Percentiles rank a stretch among this genome's conserved stretches.
Conservation (phyloP, 2,329 filamentous ascomycete species). For the Uncinocarpus reesii region DNA sequence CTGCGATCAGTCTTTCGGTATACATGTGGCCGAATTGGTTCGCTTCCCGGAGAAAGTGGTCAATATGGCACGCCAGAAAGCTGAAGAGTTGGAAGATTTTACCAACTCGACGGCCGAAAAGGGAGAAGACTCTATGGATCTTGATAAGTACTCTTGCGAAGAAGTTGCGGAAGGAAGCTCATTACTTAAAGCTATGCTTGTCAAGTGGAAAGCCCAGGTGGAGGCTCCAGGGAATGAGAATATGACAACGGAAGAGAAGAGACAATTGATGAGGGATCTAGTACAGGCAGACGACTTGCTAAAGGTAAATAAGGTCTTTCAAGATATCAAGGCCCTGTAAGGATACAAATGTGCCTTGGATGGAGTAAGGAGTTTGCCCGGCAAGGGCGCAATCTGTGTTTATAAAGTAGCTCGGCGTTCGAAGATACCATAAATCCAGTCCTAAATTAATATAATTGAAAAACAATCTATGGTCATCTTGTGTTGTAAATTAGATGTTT, state of each 20-base stretch:
- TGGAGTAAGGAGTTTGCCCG: background rate
- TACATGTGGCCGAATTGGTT: slow-evolving; percentile 94
- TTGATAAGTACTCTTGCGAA: slow-evolving; percentile 56
- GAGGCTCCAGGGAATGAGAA: slow-evolving; percentile 49
- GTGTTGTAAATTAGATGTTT: no score
- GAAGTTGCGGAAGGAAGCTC: slow-evolving; percentile 83
- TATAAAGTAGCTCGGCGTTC: background rate
- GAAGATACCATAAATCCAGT: background rate
- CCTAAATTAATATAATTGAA: background rate
- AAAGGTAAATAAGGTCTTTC: slow-evolving; percentile 46
- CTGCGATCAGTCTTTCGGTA: slow-evolving; percentile 95
- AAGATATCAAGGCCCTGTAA: slow-evolving; percentile 40
- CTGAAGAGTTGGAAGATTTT: slow-evolving; percentile 95
- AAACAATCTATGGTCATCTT: no score
- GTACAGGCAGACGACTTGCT: slow-evolving; percentile 61
- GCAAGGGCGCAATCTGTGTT: background rate
- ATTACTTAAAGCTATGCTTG: slow-evolving; percentile 70
- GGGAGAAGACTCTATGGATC: slow-evolving; percentile 28
- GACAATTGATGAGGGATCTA: slow-evolving; percentile 65
- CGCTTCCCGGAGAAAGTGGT: slow-evolving; percentile 95
- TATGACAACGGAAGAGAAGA: slow-evolving; percentile 64
- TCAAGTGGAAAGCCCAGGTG: slow-evolving; percentile 69
- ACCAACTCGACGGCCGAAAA: slow-evolving; percentile 30
- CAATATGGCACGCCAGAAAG: slow-evolving; percentile 98
- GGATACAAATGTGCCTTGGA: background rate